phyloP scores from a whole-genome alignment of 768 basidiomycete species.

The Leccinum fibrillosum region DNA sequence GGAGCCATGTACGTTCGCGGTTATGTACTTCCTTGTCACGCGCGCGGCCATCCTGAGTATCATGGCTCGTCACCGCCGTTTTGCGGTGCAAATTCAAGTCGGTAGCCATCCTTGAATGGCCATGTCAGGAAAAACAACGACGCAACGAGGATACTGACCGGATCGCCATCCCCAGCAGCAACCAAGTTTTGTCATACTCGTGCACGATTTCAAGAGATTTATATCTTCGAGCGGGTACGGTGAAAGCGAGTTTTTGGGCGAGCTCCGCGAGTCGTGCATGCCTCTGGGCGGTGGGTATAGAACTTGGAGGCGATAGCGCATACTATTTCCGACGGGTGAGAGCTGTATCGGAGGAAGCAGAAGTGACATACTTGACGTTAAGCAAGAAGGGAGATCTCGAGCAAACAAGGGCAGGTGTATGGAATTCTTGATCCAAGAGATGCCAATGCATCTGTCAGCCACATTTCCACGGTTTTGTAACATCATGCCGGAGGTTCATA shows the following conservation, averaged over 20 bases:
- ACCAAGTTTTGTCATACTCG: slow-evolving; percentile 95
- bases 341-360: not conserved
- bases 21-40: slow-evolving; percentile 88
- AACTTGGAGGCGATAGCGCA: slow-evolving; percentile 95
- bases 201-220: slow-evolving; percentile 95
- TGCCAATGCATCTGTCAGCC: slow-evolving; percentile 67
- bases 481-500: slow-evolving; percentile 54
- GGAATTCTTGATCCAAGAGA: slow-evolving; percentile 82
- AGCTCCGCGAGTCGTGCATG: slow-evolving; percentile 77
- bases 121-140: slow-evolving; percentile 8
- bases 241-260: slow-evolving; percentile 87
- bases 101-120: slow-evolving; percentile 76
- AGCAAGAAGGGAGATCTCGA: slow-evolving; percentile 93
- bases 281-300: slow-evolving; percentile 76
- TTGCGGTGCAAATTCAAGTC: slow-evolving; percentile 96
- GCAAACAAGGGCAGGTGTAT: slow-evolving; percentile 91
- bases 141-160: slow-evolving; percentile 41
- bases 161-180: slow-evolving; percentile 82
- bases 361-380: slow-evolving; percentile 70
- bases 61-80: slow-evolving; percentile 52
- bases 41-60: slow-evolving; percentile 75
- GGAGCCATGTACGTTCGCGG: slow-evolving; percentile 90
- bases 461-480: not conserved
- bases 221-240: slow-evolving; percentile 80
- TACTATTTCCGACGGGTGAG: slow-evolving; percentile 45